phyloP scores from a whole-genome alignment of 2,329 filamentous ascomycete genomes.

The Hymenoscyphus salicellus region DNA sequence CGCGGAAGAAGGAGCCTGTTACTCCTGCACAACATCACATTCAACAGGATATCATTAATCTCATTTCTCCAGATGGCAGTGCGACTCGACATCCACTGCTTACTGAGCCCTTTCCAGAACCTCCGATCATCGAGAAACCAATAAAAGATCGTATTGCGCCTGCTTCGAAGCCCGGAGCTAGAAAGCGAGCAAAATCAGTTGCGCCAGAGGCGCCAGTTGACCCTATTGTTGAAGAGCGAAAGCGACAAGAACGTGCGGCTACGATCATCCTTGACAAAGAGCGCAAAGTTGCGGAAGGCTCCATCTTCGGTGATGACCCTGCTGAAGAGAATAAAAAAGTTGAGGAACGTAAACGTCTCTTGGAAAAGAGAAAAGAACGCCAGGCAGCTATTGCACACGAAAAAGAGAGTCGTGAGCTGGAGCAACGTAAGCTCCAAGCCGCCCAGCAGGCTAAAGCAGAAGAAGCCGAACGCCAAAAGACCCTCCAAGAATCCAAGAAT shows the following conservation, averaged over 20 bases:
- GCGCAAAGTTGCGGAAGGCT: slow-evolving; percentile 15
- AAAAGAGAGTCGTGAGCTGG: not conserved
- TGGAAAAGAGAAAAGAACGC: not conserved
- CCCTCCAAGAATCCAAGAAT: not conserved
- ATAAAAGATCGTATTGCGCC: slow-evolving; percentile 55
- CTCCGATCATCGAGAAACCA: slow-evolving; percentile 31
- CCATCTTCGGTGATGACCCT: slow-evolving; percentile 25
- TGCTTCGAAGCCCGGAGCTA: slow-evolving; percentile 65
- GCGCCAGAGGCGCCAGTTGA: slow-evolving; percentile 1
- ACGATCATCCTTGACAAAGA: slow-evolving; percentile 22
- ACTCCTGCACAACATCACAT: not conserved
- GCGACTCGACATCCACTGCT: not conserved
- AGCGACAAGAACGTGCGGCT: slow-evolving; percentile 20
- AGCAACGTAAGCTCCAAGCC: not conserved
- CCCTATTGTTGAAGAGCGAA: slow-evolving; percentile 3
- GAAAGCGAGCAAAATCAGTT: slow-evolving; percentile 56
- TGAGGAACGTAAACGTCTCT: slow-evolving; percentile 12
- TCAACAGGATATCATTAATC: slow-evolving; percentile 4
- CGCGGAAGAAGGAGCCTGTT: not conserved
- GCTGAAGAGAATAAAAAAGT: slow-evolving; percentile 10
- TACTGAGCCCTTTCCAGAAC: slow-evolving; percentile 17
- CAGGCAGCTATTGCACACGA: not conserved
- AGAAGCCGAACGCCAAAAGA: not conserved
- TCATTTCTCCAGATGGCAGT: slow-evolving; percentile 8
- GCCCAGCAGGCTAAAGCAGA: slow-evolving; percentile 8